Evolutionary conservation across 139 green algal species (phyloP).

Genomic region (Marvania coccoides): DNA sequence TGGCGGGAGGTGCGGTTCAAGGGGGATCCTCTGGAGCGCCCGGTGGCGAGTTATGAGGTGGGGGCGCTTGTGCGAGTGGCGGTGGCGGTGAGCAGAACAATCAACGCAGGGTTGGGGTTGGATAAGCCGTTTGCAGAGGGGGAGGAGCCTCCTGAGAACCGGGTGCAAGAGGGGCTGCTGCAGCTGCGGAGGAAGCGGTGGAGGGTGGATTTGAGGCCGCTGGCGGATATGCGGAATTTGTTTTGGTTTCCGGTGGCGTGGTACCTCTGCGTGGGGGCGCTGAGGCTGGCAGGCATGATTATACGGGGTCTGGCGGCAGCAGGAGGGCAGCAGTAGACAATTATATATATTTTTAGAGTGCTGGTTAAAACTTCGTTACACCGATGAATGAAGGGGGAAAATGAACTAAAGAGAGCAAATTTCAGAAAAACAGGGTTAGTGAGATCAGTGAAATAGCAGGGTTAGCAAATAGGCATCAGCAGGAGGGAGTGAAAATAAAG

Average conservation of each 20-base stretch:
- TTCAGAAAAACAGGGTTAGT: too few relatives aligned
- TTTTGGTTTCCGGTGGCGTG: conserved; percentile 33
- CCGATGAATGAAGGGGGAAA: too few relatives aligned
- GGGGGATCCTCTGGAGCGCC: conserved; percentile 67
- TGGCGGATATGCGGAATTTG: conserved; percentile 65
- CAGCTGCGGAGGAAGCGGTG: conserved; percentile 20
- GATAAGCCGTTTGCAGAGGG: conserved; percentile 24
- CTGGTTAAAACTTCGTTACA: too few relatives aligned
- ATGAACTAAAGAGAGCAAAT: too few relatives aligned
- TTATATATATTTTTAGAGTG: too few relatives aligned
- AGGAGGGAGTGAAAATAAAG: too few relatives aligned
- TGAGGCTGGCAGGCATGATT: too few relatives aligned
- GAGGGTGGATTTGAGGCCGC: conserved; percentile 62
- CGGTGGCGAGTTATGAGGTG: conserved; percentile 68
- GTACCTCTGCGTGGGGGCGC: too few relatives aligned
- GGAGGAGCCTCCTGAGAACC: conserved; percentile 38
- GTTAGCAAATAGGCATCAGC: too few relatives aligned
- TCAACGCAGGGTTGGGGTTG: conserved; percentile 50
- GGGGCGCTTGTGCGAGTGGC: conserved; percentile 55
- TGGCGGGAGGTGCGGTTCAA: conserved; percentile 53
- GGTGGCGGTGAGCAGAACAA: conserved; percentile 31
- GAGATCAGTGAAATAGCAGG: too few relatives aligned
- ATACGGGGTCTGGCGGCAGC: too few relatives aligned
- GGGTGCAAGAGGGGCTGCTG: conserved; percentile 36
- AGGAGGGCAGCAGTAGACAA: too few relatives aligned